Evolutionary conservation across 352 stramenopile species (phyloP), one percentile per base, ranked within the genome.

Genomic region (Phytophthora constricta): DNA sequence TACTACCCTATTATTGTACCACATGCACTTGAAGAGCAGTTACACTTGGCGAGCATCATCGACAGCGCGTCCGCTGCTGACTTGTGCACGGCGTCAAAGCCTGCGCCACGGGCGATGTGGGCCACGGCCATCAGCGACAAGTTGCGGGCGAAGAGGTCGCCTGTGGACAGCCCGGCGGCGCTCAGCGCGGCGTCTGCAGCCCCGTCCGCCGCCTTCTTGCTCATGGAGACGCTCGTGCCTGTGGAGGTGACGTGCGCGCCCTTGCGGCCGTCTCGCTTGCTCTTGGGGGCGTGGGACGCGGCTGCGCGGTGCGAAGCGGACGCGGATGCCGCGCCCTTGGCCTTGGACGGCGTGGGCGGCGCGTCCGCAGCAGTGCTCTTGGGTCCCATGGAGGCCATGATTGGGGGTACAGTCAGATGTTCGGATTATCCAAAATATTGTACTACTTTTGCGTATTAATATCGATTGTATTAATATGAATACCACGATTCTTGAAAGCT

Each of bases 21-120:
- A 26, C 51, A 54, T 50, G 56, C 14, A 46, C 65, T 70, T 61
- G 51, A 31, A 62, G 58, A 52, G 53, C 31, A 64, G 23, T 23
- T 65, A 85, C 77, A 89, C 60, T 79, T 79, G 23, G 72, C 79
- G 43, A 90, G 53, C 34, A 90, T 80, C 26, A 88, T 79, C 16
- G 76, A 71, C 5, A 90, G 64, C 27, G 73, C 79, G 61, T 84
- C 80, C 16, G 68, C 70, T 11, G 81, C 81, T 3, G 74, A 82
- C 46, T 79, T 75, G 45, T 90, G 79, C 25, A 90, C 68, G 4
- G 68, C 67, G 37, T 88, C 79, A 51, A 88, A 90, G 58, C 81
- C 81, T 27, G 77, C 81, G 46, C 77, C 79, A 0, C 72, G 65
- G 1, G 77, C 79, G 19, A 85, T 67, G 58, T 90, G 70, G 0